Conservation (phyloP, 139 green algal species). For the Monoraphidium neglectum region DNA sequence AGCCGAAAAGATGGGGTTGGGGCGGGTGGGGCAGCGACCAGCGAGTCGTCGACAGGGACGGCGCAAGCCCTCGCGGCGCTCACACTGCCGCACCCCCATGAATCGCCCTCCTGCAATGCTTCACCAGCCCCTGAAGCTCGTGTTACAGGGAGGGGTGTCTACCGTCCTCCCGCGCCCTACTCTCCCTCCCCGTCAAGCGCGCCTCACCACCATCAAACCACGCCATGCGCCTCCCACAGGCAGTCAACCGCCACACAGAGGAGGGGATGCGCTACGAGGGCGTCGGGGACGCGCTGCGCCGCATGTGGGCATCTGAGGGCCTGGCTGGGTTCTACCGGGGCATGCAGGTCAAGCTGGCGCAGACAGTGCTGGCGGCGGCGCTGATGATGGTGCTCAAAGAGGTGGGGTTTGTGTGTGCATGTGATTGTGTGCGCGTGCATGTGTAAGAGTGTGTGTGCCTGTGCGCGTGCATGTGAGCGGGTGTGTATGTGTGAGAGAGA, state of each 20-base stretch:
- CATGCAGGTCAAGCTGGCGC: slow-evolving; percentile 81
- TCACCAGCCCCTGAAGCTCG: not conserved
- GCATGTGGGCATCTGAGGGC: slow-evolving; percentile 71
- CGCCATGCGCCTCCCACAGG: too few relatives aligned
- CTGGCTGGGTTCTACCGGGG: slow-evolving; percentile 72
- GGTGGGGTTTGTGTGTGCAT: too few relatives aligned
- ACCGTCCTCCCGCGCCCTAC: not conserved
- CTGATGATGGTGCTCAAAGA: slow-evolving; percentile 89
- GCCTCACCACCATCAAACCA: too few relatives aligned
- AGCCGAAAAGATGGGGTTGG: not conserved
- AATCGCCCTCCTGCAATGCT: too few relatives aligned
- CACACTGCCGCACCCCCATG: too few relatives aligned
- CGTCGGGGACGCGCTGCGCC: slow-evolving; percentile 56
- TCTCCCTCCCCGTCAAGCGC: not conserved
- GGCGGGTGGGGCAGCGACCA: not conserved
- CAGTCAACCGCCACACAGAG: slow-evolving; percentile 48
- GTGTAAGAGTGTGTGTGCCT: too few relatives aligned
- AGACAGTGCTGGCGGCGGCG: slow-evolving; percentile 84
- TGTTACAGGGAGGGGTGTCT: not conserved
- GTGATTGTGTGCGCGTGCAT: too few relatives aligned
- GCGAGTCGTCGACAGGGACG: not conserved
- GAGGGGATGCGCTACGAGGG: slow-evolving; percentile 62
- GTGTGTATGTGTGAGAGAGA: too few relatives aligned
- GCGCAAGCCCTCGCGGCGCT: too few relatives aligned
- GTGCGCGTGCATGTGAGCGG: too few relatives aligned